phyloP scores from a whole-genome alignment of 2,329 filamentous ascomycete species.

The Zopfia rhizophila region DNA sequence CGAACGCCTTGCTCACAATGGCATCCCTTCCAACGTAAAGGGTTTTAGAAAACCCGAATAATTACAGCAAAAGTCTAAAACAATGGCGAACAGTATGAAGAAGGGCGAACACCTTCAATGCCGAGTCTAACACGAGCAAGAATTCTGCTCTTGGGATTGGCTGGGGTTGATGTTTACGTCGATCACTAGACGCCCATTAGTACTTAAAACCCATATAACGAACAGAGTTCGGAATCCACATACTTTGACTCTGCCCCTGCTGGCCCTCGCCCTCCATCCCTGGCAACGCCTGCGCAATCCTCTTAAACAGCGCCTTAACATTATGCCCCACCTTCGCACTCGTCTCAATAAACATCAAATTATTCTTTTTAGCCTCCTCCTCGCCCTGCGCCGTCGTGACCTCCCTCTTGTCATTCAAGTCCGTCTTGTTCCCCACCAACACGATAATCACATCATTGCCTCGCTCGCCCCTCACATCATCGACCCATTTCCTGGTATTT shows the following conservation, averaged over 20 bases:
- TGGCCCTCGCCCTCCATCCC: constrained; percentile 95
- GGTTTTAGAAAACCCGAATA: constrained; percentile 47
- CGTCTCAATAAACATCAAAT: constrained; percentile 98
- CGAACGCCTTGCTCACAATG: constrained; percentile 54
- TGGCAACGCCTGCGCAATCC: constrained; percentile 96
- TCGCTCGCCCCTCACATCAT: constrained; percentile 94
- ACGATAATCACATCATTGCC: constrained; percentile 99
- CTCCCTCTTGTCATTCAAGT: constrained; percentile 97
- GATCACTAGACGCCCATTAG: constrained; percentile 73
- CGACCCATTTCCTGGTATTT: constrained; percentile 99
- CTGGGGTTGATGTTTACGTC: constrained; percentile 87
- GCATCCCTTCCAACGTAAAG: constrained; percentile 33
- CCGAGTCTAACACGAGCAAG: constrained; percentile 47
- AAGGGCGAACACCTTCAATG: constrained; percentile 5
- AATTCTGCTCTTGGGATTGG: constrained; percentile 69
- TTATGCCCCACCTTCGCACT: constrained; percentile 98
- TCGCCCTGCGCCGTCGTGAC: constrained; percentile 96
- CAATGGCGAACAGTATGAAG: constrained; percentile 24
- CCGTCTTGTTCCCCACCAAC: constrained; percentile 98
- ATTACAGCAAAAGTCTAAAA: constrained; percentile 46
- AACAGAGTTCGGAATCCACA: constrained; percentile 58
- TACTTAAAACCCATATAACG: no score
- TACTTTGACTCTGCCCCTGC: constrained; percentile 82
- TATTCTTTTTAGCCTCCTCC: constrained; percentile 97
- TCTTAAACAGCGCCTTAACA: constrained; percentile 95